These are phyloP conservation scores for Gleditsia sinensis DNA, from an alignment of 306 rosid species.

Conservation along the genomic window DNA sequence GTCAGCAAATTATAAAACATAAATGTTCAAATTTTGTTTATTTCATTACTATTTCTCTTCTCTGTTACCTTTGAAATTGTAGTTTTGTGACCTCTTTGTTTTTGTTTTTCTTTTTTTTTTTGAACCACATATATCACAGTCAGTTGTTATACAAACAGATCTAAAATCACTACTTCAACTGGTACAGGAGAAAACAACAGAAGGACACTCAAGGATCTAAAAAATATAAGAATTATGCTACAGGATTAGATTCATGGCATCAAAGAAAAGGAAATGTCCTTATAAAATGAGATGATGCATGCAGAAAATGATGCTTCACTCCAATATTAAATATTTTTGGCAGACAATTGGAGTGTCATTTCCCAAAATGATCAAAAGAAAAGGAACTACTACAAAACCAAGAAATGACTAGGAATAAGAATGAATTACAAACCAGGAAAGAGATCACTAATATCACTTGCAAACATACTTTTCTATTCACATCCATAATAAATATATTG, in stretches of 20 bases:
- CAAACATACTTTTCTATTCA: neutral
- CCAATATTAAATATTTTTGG: too few species aligned
- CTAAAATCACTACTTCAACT: neutral
- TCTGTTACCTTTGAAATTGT: too few species aligned
- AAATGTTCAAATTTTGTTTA: too few species aligned
- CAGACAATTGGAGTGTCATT: neutral
- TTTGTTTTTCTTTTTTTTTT: too few species aligned
- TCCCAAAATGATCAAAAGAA: neutral
- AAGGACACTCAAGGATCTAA: neutral
- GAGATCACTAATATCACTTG: neutral
- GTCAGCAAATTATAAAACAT: neutral
- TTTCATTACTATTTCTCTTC: neutral
- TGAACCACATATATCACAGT: neutral
- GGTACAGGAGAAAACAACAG: neutral
- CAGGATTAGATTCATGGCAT: neutral
- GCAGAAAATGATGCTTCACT: neutral
- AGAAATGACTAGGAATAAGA: neutral
- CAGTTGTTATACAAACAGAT: neutral
- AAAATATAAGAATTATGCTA: neutral
- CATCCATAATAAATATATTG: neutral
- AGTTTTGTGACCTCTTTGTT: too few species aligned
- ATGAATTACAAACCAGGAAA: neutral
- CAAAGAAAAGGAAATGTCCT: neutral
- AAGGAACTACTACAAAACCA: neutral
- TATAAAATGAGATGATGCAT: neutral